phyloP scores from a whole-genome alignment of 1,284 basidiomycete genomes.

The Phlebopus sp. region DNA sequence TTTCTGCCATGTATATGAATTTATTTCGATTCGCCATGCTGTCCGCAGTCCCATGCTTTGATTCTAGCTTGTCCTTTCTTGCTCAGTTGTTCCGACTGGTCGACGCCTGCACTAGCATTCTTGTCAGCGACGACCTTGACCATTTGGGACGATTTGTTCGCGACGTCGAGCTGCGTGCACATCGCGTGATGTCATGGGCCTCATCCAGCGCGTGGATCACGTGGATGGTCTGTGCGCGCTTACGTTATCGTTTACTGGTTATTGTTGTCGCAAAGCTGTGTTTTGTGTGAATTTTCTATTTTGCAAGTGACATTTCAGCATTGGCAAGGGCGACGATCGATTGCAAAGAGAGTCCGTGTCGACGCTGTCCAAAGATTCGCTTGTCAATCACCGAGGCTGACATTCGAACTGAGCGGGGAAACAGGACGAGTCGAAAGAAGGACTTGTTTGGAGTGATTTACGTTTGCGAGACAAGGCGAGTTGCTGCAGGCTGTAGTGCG shows the following conservation, averaged over 20 bases:
- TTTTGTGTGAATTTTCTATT: conserved; percentile 6
- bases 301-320: conserved; percentile 4
- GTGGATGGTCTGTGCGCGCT: conserved; percentile 26
- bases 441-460: not conserved
- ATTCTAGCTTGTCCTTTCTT: no score
- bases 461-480: not conserved
- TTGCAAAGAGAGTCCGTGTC: conserved; percentile 1
- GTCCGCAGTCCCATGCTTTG: no score
- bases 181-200: conserved; percentile 5
- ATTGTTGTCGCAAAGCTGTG: conserved; percentile 1
- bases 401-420: not conserved
- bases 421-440: not conserved
- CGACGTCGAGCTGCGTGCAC: no score
- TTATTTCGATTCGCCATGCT: no score
- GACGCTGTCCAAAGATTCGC: not conserved
- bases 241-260: conserved; percentile 19
- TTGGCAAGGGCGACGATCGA: not conserved
- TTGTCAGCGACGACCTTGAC: no score
- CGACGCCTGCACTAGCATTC: no score
- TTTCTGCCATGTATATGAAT: no score
- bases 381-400: not conserved
- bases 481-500: not conserved
- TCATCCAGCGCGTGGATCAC: conserved; percentile 17
- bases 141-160: no score
- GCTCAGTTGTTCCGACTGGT: no score